Evolutionary conservation across 2,329 filamentous ascomycete species (phyloP), one percentile per base, ranked within the genome.

Genomic region (Fusarium sp.): DNA sequence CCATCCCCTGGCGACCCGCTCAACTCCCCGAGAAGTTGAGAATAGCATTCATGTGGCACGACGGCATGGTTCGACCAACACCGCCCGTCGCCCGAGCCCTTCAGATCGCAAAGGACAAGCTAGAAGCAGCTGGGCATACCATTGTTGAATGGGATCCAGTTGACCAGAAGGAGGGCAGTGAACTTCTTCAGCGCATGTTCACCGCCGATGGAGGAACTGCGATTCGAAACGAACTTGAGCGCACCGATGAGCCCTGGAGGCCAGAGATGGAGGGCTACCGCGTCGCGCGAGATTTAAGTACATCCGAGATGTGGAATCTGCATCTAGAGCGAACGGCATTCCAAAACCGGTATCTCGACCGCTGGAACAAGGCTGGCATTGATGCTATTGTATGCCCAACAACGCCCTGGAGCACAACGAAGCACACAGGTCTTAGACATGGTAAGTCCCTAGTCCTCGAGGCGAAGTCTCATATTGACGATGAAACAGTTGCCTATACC

Each of bases 341-440:
- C 65, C 83, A 85, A 75, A 83, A 83, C 65, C 73, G 75, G 11
- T 84, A 85, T 51, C 75, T 85, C 0, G 81, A 84, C 40, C 78
- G 81, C 4, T 85, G 84, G 84, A 80, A 80, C 34, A 75, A 73
- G 46, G 80, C 80, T 0, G 82, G 81, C 2, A 84, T 91, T 9
- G 91, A 92, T 73, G 88, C 88, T 2, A 83, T 92, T 10, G 75
- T 92, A 2, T 88, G 86, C 51, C 89, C 90, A 0, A 84, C 82
- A 0, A 83, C 81, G 33, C 81, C 84, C 1, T 85, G 81, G 50
- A 80, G 78, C 40, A 79, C 78, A 0, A 79, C 80, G 31, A 80
- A 82, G 72, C 79, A 82, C 45, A 82, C 82, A 6, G 76, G 76
- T 2, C 83, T 84, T 40, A 80, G 76, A 71, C 81, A 85, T 38